phyloP scores from a whole-genome alignment of 176 grass and related monocot species.

The Carex parvula region DNA sequence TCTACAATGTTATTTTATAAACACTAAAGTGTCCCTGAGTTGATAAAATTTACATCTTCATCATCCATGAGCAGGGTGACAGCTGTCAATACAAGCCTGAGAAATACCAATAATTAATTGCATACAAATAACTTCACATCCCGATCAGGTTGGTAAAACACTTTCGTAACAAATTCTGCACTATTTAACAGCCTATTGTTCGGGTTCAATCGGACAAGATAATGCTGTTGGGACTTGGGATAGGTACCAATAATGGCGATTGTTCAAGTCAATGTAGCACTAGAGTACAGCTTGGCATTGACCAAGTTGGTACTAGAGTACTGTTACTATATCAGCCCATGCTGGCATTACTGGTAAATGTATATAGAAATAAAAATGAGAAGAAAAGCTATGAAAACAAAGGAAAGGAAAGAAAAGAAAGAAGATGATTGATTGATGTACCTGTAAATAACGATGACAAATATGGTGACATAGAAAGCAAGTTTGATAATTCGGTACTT shows the following conservation, averaged over 20 bases:
- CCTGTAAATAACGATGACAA: slow-evolving; percentile 97
- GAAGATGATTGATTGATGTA: slow-evolving; percentile 15
- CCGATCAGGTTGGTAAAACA: not conserved
- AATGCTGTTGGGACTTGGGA: not conserved
- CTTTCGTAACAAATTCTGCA: not conserved
- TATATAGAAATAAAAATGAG: too few relatives aligned
- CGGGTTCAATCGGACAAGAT: not conserved
- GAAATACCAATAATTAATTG: slow-evolving; percentile 20
- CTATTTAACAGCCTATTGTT: not conserved
- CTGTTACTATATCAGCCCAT: not conserved
- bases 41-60: slow-evolving; percentile 55
- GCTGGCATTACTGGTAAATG: not conserved
- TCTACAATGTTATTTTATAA: not conserved
- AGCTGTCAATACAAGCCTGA: slow-evolving; percentile 79
- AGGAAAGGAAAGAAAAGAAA: slow-evolving; percentile 1
- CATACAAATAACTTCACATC: slow-evolving; percentile 13
- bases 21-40: slow-evolving; percentile 62
- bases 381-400: not conserved
- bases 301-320: not conserved
- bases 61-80: slow-evolving; percentile 78
- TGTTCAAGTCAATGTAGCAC: not conserved
- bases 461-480: slow-evolving; percentile 73
- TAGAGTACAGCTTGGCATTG: not conserved
- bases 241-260: not conserved
- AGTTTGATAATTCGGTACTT: slow-evolving; percentile 93